Evolutionary conservation across 2,329 filamentous ascomycete species (phyloP).

Genomic region (Penicillium olsonii): DNA sequence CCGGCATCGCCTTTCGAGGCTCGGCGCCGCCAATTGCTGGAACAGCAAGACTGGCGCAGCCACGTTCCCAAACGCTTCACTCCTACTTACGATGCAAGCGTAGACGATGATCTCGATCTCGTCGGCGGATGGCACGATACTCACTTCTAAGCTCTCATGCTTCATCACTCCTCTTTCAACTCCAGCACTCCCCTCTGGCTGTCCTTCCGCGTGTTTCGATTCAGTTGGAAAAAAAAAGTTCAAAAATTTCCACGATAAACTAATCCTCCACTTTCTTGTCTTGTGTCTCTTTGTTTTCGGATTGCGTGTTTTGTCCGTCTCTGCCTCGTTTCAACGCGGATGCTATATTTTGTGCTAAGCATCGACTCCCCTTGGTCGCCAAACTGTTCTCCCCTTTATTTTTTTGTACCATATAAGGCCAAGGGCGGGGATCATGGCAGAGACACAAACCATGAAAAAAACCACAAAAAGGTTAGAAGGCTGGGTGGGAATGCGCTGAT

Average conservation of each 20-base stretch:
- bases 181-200: constrained; percentile 14
- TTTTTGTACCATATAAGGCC: constrained; percentile 25
- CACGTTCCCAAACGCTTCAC: constrained; percentile 34
- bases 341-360: neutral
- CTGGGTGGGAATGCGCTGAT: constrained; percentile 14
- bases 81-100: constrained; percentile 53
- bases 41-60: constrained; percentile 52
- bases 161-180: constrained; percentile 12
- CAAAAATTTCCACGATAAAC: constrained; percentile 27
- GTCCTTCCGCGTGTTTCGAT: constrained; percentile 19
- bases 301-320: constrained; percentile 16
- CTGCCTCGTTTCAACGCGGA: constrained; percentile 11
- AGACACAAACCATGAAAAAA: constrained; percentile 19
- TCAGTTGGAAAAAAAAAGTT: constrained; percentile 28
- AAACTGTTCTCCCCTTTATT: constrained; percentile 10
- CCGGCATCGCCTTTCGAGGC: constrained; percentile 31
- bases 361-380: constrained; percentile 4
- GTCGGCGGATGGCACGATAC: constrained; percentile 86
- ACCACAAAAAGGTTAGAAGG: constrained; percentile 30
- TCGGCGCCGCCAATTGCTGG: constrained; percentile 41
- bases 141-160: constrained; percentile 53
- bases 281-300: constrained; percentile 20
- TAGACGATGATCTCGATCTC: constrained; percentile 81
- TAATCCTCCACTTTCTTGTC: constrained; percentile 21
- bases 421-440: constrained; percentile 12